Evolutionary conservation across 1,284 basidiomycete genomes (phyloP).

Genomic region (Vanrija sp.): DNA sequence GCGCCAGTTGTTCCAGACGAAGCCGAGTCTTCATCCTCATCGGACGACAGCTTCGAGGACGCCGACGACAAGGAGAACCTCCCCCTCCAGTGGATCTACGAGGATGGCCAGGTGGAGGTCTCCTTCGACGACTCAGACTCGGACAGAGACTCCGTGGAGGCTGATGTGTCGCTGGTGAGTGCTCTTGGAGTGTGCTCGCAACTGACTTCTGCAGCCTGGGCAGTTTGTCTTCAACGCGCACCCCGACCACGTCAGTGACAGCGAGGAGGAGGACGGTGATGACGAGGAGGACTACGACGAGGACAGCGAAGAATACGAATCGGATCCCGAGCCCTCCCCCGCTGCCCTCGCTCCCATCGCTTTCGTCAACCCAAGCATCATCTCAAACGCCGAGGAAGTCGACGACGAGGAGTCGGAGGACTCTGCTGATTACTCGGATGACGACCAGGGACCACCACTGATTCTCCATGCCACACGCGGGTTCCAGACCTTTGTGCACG

Average conservation of each 20-base stretch:
- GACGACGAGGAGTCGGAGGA: not conserved
- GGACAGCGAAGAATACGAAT: conserved; percentile 6
- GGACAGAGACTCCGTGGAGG: conserved; percentile 30
- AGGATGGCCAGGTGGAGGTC: conserved; percentile 23
- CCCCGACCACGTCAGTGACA: conserved; percentile 6
- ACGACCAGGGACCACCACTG: not conserved
- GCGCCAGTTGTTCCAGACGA: conserved; percentile 1
- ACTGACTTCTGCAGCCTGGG: conserved; percentile 20
- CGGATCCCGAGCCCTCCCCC: not conserved
- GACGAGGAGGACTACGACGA: not conserved
- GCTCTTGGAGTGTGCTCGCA: not conserved
- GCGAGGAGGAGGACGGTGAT: conserved; percentile 3
- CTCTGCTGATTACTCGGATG: not conserved
- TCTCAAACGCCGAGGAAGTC: not conserved
- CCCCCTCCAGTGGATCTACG: conserved; percentile 28
- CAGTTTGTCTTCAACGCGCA: conserved; percentile 21
- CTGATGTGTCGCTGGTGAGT: conserved; percentile 37
- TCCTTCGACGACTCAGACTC: conserved; percentile 34
- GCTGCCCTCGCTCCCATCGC: too few species aligned
- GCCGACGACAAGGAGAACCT: conserved; percentile 19
- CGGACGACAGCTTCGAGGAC: conserved; percentile 8
- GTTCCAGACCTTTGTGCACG: too few species aligned
- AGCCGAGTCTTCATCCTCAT: conserved; percentile 5
- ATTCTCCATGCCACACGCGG: too few species aligned
- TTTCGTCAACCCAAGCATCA: too few species aligned